Conservation (phyloP, 768 basidiomycete species). For the Mycena vulgaris region DNA sequence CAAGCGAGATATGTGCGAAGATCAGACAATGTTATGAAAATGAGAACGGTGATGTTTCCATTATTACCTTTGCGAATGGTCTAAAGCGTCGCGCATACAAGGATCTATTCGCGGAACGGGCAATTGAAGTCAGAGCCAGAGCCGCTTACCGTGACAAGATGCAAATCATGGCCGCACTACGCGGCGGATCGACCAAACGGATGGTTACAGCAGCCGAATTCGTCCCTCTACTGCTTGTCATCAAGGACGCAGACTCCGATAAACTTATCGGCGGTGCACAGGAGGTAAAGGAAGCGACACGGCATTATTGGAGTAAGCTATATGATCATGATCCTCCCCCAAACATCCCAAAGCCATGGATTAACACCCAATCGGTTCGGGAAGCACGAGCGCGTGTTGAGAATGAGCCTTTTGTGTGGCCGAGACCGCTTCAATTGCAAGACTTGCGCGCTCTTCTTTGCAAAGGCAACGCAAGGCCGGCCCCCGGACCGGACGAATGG, state of each 20-base stretch:
- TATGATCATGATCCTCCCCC: conserved; percentile 18
- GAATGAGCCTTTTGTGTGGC: background rate
- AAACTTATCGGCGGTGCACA: background rate
- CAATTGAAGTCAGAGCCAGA: background rate
- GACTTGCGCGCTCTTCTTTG: conserved; percentile 27
- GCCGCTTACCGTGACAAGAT: background rate
- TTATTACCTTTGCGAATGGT: background rate
- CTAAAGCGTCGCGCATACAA: background rate
- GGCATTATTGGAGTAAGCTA: background rate
- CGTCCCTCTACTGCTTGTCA: background rate
- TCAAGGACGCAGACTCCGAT: background rate
- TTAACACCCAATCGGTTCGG: conserved; percentile 12
- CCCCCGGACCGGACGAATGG: conserved; percentile 28
- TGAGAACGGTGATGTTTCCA: background rate
- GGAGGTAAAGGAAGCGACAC: background rate
- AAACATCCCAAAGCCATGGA: conserved; percentile 43
- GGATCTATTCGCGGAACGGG: background rate
- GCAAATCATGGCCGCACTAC: background rate
- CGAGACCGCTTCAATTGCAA: background rate
- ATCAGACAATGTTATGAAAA: background rate
- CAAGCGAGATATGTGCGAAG: background rate
- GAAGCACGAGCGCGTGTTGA: background rate
- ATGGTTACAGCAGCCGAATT: background rate
- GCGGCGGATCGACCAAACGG: background rate
- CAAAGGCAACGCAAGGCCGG: conserved; percentile 20